phyloP scores from a whole-genome alignment of 1,139 yeast species.

The Starmera stellimalicola region DNA sequence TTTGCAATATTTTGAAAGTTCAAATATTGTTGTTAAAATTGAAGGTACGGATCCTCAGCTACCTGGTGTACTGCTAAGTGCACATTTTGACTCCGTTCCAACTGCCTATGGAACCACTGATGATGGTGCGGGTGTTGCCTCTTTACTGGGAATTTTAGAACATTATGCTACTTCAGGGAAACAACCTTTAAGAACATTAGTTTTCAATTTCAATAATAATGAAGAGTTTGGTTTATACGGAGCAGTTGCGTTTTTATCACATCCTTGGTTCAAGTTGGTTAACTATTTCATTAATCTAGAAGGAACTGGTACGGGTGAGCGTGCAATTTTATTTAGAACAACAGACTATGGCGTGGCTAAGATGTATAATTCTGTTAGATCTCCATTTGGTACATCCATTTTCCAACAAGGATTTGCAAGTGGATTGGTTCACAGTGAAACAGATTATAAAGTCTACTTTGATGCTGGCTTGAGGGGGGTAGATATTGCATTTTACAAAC shows the following conservation, averaged over 20 bases:
- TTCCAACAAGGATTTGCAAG: slow-evolving; percentile 77
- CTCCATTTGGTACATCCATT: slow-evolving; percentile 69
- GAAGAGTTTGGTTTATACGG: slow-evolving; percentile 89
- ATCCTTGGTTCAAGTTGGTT: slow-evolving; percentile 63
- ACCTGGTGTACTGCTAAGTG: slow-evolving; percentile 67
- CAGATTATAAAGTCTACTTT: slow-evolving; percentile 72
- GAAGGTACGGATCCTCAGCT: slow-evolving; percentile 49
- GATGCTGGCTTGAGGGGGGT: slow-evolving; percentile 70
- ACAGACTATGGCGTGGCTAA: slow-evolving; percentile 70
- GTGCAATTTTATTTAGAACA: slow-evolving; percentile 74
- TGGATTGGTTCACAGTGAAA: slow-evolving; percentile 68
- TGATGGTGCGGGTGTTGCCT: slow-evolving; percentile 88
- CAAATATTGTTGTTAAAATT: slow-evolving; percentile 64
- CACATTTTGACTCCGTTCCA: slow-evolving; percentile 88
- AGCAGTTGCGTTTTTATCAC: slow-evolving; percentile 64
- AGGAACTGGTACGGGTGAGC: slow-evolving; percentile 95
- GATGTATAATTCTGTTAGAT: slow-evolving; percentile 35
- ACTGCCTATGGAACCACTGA: slow-evolving; percentile 85
- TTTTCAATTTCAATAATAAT: slow-evolving; percentile 81
- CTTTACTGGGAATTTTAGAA: slow-evolving; percentile 62
- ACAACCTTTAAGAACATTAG: slow-evolving; percentile 57
- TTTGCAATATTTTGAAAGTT: slow-evolving; percentile 66
- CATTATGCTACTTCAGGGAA: slow-evolving; percentile 31
- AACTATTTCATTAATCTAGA: slow-evolving; percentile 73
- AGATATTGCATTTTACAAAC: slow-evolving; percentile 67